Evolutionary conservation across 2,329 filamentous ascomycete genomes (phyloP).

Genomic region (Raffaelea arxii): DNA sequence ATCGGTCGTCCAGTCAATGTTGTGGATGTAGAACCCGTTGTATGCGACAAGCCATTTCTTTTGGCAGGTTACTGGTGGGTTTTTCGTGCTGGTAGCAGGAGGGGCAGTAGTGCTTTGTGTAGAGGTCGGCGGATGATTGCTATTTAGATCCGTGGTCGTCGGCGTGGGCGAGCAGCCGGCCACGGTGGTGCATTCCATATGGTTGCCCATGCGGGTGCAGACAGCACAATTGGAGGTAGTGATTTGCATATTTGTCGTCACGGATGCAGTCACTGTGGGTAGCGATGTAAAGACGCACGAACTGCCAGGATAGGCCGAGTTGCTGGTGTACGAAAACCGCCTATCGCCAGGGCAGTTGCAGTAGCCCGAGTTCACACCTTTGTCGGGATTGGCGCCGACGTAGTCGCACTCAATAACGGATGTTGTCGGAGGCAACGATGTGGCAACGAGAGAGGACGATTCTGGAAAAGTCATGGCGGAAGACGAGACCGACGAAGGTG

Average conservation of each 20-base stretch:
- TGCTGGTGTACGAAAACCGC: background rate
- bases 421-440: no score
- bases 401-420: background rate
- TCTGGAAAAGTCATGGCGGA: background rate
- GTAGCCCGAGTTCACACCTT: background rate
- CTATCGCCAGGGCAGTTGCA: background rate
- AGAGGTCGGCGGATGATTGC: background rate
- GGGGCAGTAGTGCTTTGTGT: background rate
- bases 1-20: background rate
- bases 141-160: no score
- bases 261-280: background rate
- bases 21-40: background rate
- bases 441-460: background rate
- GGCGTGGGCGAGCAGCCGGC: background rate
- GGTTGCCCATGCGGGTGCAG: background rate
- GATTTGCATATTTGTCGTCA: background rate
- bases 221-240: background rate
- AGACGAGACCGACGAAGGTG: background rate
- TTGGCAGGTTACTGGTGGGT: background rate
- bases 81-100: background rate
- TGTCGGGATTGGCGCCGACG: background rate
- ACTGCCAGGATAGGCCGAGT: background rate
- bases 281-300: background rate
- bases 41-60: background rate
- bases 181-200: background rate